Evolutionary conservation across 306 rosid genomes (phyloP).

Genomic region (Dalbergia cultrata): DNA sequence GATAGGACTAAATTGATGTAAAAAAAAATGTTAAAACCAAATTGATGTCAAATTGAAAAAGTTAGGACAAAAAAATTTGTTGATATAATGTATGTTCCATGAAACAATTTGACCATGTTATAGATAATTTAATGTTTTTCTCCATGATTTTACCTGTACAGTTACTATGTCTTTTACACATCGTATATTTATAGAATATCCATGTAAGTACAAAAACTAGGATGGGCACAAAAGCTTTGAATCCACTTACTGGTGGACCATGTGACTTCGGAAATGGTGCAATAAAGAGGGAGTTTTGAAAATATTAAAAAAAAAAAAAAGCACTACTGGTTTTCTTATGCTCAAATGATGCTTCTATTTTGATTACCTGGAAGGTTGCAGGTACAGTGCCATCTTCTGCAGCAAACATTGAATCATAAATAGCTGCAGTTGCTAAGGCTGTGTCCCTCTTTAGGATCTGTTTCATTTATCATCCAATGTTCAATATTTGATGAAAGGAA

Average conservation of each 20-base stretch:
- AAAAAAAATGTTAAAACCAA: too few species aligned
- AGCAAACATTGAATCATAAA: constrained; percentile 93
- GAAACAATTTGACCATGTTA: too few species aligned
- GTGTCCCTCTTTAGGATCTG: constrained; percentile 89
- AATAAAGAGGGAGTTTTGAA: too few species aligned
- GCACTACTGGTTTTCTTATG: constrained; percentile 11
- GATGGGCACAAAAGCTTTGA: constrained; percentile 9
- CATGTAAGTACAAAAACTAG: neutral
- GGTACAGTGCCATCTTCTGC: constrained; percentile 92
- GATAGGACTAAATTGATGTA: too few species aligned
- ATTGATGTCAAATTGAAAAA: too few species aligned
- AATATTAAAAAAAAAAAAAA: too few species aligned
- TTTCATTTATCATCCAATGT: constrained; percentile 30
- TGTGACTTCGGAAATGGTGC: too few species aligned
- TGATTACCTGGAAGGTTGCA: constrained; percentile 93
- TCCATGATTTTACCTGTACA: neutral
- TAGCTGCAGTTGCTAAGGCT: constrained; percentile 93
- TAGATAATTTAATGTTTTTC: neutral
- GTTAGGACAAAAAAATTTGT: too few species aligned
- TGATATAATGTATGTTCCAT: too few species aligned
- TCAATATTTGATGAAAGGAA: constrained; percentile 30
- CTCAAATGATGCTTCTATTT: constrained; percentile 12
- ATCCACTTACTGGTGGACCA: neutral
- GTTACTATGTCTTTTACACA: constrained; percentile 1
- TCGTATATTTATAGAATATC: neutral